Conservation (phyloP, 2,329 filamentous ascomycete species). For the Didymella exigua region DNA sequence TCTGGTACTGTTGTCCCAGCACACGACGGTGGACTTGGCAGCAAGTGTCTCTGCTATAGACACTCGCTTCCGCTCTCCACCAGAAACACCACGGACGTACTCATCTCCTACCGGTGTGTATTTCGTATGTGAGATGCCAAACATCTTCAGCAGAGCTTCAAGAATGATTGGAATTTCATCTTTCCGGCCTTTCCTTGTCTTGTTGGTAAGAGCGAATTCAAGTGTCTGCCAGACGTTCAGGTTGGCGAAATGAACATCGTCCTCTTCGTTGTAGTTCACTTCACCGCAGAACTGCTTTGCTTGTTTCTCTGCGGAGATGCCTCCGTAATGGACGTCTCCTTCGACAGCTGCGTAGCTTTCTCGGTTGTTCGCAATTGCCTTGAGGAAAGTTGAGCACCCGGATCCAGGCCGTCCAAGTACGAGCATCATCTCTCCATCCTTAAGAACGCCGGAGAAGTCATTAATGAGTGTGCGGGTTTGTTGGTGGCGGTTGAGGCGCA, state of each 20-base stretch:
- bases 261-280: conserved; percentile 78
- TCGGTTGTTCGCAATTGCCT: conserved; percentile 73
- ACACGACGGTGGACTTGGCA: conserved; percentile 63
- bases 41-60: conserved; percentile 77
- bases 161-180: conserved; percentile 71
- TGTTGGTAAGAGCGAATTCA: conserved; percentile 75
- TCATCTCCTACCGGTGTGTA: conserved; percentile 79
- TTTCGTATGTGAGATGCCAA: conserved; percentile 76
- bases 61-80: conserved; percentile 78
- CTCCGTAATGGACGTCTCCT: conserved; percentile 74
- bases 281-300: conserved; percentile 73
- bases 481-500: conserved; percentile 56
- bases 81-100: conserved; percentile 73
- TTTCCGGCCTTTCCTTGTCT: conserved; percentile 70
- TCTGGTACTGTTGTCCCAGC: conserved; percentile 81
- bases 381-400: conserved; percentile 78
- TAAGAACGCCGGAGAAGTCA: conserved; percentile 70
- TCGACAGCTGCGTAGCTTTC: conserved; percentile 68
- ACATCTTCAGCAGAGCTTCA: conserved; percentile 74
- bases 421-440: conserved; percentile 74
- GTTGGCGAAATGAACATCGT: conserved; percentile 74
- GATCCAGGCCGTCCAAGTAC: conserved; percentile 74
- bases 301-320: conserved; percentile 71
- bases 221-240: conserved; percentile 80
- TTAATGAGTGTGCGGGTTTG: conserved; percentile 64